These are phyloP conservation scores for Fraxinus xanthoxyloides DNA, from an alignment of 305 asterid species.

Conservation along the genomic window DNA sequence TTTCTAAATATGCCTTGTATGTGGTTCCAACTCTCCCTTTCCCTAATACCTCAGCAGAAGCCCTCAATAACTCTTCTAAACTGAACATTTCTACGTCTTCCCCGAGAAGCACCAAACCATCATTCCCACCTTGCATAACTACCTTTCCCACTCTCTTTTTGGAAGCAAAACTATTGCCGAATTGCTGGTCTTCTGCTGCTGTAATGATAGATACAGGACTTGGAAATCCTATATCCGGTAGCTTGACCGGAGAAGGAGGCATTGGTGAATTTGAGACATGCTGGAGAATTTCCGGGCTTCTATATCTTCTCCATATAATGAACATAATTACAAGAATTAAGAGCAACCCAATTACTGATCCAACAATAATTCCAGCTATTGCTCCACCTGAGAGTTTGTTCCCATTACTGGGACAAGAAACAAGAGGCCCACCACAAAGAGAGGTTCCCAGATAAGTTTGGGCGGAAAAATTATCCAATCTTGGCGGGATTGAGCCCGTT, in stretches of 20 bases:
- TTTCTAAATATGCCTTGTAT: conserved; percentile 54
- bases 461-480: conserved; percentile 26
- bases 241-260: conserved; percentile 27
- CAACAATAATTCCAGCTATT: conserved; percentile 59
- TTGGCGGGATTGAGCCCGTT: conserved; percentile 42
- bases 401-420: conserved; percentile 31
- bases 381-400: conserved; percentile 46
- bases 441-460: conserved; percentile 49
- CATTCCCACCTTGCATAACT: conserved; percentile 11
- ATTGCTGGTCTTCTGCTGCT: conserved; percentile 1
- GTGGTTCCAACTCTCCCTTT: conserved; percentile 65
- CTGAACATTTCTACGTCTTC: conserved; percentile 27
- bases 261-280: conserved; percentile 15
- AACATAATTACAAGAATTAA: conserved; percentile 17
- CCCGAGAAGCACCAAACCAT: conserved; percentile 47
- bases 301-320: conserved; percentile 32
- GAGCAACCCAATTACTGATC: conserved; percentile 32
- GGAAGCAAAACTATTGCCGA: not conserved
- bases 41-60: conserved; percentile 61
- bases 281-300: conserved; percentile 19
- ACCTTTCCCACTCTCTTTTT: not conserved
- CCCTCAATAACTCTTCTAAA: conserved; percentile 44
- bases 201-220: conserved; percentile 10
- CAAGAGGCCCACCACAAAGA: conserved; percentile 47
- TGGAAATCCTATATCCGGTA: conserved; percentile 3